These are phyloP conservation scores for Vigna trinervia DNA, from an alignment of 306 rosid genomes.

Conservation along the genomic window DNA sequence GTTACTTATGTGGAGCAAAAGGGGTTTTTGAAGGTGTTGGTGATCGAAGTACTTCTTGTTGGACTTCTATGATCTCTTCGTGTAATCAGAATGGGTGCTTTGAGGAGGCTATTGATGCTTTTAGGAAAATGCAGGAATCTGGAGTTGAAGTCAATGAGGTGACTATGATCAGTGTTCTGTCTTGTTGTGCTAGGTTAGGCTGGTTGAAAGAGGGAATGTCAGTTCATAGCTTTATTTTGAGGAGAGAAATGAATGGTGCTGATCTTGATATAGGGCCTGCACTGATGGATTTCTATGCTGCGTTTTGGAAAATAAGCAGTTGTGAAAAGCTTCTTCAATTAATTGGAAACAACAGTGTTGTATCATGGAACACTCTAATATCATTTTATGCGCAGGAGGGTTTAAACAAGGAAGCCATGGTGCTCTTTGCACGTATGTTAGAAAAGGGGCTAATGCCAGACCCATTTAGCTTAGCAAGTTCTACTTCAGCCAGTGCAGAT, in stretches of 20 bases:
- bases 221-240: slow-evolving; percentile 72
- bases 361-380: slow-evolving; percentile 74
- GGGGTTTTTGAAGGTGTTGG: slow-evolving; percentile 48
- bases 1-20: slow-evolving; percentile 58
- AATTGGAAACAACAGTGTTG: slow-evolving; percentile 53
- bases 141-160: slow-evolving; percentile 67
- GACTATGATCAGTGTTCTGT: slow-evolving; percentile 64
- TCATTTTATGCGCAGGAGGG: slow-evolving; percentile 70
- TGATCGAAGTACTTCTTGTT: slow-evolving; percentile 56
- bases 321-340: slow-evolving; percentile 62
- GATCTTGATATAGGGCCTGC: slow-evolving; percentile 67
- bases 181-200: slow-evolving; percentile 74
- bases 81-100: slow-evolving; percentile 62
- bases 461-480: slow-evolving; percentile 79
- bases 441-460: slow-evolving; percentile 68
- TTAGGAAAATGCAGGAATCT: slow-evolving; percentile 60
- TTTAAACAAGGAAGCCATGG: slow-evolving; percentile 58
- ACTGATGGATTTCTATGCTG: slow-evolving; percentile 73
- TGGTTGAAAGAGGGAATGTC: slow-evolving; percentile 74
- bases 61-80: slow-evolving; percentile 84
- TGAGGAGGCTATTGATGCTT: slow-evolving; percentile 56
- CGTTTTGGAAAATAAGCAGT: slow-evolving; percentile 51
- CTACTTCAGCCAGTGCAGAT: slow-evolving; percentile 80
- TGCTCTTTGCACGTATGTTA: slow-evolving; percentile 63
- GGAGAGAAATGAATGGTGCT: slow-evolving; percentile 58